Conservation (phyloP, 441 rosid species). For the Bruguiera hainesii region DNA sequence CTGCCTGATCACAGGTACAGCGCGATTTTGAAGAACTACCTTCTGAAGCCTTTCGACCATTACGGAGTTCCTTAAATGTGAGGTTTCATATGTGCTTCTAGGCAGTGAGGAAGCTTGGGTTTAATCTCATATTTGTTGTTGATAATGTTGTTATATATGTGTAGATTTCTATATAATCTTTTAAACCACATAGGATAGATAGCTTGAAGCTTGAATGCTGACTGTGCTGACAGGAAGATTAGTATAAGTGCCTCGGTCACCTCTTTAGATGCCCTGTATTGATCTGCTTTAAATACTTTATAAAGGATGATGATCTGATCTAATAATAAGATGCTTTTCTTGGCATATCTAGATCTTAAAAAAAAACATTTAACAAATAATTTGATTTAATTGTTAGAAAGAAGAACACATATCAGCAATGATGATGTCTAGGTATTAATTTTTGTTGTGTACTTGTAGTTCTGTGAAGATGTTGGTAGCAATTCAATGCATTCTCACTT, state of each 20-base stretch:
- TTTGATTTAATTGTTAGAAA: too few species aligned
- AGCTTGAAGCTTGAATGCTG: background rate
- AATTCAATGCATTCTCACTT: too few species aligned
- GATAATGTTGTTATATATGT: background rate
- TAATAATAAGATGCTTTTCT: too few species aligned
- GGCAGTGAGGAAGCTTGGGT: constrained; percentile 13
- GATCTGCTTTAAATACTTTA: too few species aligned
- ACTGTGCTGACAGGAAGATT: too few species aligned
- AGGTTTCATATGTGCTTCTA: constrained; percentile 21
- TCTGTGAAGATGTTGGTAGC: too few species aligned
- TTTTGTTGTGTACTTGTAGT: background rate
- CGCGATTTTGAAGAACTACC: constrained; percentile 98
- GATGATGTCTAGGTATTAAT: background rate
- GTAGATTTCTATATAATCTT: background rate
- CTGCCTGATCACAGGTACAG: constrained; percentile 62
- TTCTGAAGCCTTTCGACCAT: constrained; percentile 82
- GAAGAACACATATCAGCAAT: background rate
- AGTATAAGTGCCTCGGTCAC: too few species aligned
- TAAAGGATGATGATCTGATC: too few species aligned
- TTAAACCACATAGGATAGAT: constrained; percentile 1
- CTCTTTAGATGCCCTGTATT: too few species aligned
- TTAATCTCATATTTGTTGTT: background rate
- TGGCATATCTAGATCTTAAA: too few species aligned
- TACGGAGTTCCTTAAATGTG: constrained; percentile 82
- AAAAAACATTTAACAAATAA: too few species aligned